These are phyloP conservation scores for Stereum hirsutum DNA, from an alignment of 1,284 basidiomycete species.

Conservation along the genomic window DNA sequence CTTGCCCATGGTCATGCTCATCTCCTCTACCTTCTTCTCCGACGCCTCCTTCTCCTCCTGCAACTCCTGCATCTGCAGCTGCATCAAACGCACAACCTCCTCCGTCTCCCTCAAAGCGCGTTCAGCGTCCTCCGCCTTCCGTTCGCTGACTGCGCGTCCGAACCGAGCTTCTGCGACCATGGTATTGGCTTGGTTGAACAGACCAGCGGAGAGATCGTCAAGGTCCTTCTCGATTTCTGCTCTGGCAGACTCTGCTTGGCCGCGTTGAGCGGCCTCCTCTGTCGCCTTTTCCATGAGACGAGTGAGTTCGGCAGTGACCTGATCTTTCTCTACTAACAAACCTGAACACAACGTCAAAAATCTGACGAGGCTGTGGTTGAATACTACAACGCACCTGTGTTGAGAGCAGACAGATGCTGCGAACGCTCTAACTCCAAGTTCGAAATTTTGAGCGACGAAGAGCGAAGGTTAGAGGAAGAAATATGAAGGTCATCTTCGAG, in stretches of 20 bases:
- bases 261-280: slow-evolving; percentile 86
- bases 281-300: slow-evolving; percentile 91
- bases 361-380: too few species aligned
- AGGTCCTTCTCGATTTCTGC: slow-evolving; percentile 82
- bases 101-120: slow-evolving; percentile 77
- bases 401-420: slow-evolving; percentile 71
- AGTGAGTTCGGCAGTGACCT: slow-evolving; percentile 89
- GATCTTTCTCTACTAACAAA: slow-evolving; percentile 83
- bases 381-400: too few species aligned
- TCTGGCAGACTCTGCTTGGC: slow-evolving; percentile 82
- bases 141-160: slow-evolving; percentile 67
- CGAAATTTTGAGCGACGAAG: slow-evolving; percentile 52
- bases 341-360: too few species aligned
- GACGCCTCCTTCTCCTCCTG: slow-evolving; percentile 54
- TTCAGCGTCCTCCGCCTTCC: slow-evolving; percentile 77
- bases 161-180: slow-evolving; percentile 93
- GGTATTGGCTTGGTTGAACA: slow-evolving; percentile 84
- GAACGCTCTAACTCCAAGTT: slow-evolving; percentile 69
- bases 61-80: slow-evolving; percentile 74
- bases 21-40: slow-evolving; percentile 39
- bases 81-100: slow-evolving; percentile 79
- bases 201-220: slow-evolving; percentile 84
- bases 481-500: slow-evolving; percentile 88
- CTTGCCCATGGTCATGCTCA: slow-evolving; percentile 47
- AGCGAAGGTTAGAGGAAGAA: slow-evolving; percentile 44